A percentile compares a stretch with the other conserved stretches of the same genome.
Conservation (phyloP, 768 basidiomycete species). For the Rhizopogon rudus region DNA sequence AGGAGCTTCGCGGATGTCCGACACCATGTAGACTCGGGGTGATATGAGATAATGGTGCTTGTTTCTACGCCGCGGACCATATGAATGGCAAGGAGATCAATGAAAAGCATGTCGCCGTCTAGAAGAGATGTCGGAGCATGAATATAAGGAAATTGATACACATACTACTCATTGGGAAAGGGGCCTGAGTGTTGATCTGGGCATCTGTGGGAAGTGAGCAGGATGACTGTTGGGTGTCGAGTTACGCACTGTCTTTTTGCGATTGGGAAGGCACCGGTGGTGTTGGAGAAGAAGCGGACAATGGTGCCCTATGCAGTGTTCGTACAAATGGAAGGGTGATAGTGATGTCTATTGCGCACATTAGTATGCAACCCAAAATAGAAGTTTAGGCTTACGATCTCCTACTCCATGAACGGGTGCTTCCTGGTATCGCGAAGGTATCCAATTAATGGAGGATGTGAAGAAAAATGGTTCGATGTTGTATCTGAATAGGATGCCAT, state of each 20-base stretch:
- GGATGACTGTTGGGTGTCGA: background rate
- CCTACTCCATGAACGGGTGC: conserved; percentile 31
- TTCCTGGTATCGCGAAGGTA: conserved; percentile 61
- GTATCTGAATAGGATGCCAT: conserved; percentile 27
- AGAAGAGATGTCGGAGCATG: background rate
- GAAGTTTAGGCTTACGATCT: conserved; percentile 42
- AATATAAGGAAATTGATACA: background rate
- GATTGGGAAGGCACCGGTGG: background rate
- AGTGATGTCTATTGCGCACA: conserved; percentile 42
- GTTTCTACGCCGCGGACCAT: conserved; percentile 33
- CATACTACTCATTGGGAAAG: conserved; percentile 35
- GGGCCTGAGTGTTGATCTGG: conserved; percentile 48
- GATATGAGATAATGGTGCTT: conserved; percentile 25
- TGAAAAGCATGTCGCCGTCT: conserved; percentile 20
- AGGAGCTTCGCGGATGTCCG: conserved; percentile 19
- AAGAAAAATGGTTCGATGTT: conserved; percentile 62
- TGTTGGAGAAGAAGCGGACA: background rate
- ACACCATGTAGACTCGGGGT: conserved; percentile 14
- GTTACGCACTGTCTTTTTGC: too few species aligned
- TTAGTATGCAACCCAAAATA: background rate
- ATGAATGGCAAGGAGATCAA: conserved; percentile 51
- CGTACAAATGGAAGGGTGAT: conserved; percentile 50
- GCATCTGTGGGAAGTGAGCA: background rate
- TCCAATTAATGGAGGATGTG: conserved; percentile 60
- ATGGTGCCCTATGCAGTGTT: conserved; percentile 22